Evolutionary conservation across 2,329 filamentous ascomycete genomes (phyloP).

Genomic region (Paecilomyces variotii): DNA sequence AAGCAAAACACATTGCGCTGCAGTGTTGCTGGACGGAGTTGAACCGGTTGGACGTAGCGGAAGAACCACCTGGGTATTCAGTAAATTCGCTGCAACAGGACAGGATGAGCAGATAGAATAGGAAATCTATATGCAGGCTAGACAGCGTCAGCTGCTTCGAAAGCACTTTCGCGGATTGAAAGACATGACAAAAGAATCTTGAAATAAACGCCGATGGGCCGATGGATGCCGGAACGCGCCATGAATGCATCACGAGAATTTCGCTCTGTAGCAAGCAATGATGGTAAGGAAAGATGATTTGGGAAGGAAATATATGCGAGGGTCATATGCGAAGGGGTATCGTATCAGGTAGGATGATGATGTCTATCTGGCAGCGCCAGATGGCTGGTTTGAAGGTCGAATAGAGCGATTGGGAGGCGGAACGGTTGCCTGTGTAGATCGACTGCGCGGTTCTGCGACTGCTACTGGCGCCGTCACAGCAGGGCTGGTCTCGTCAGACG

Average conservation of each 20-base stretch:
- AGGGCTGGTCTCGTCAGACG: constrained; percentile 11
- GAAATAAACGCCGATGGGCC: not conserved
- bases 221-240: not conserved
- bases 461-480: constrained; percentile 7
- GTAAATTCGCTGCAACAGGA: constrained; percentile 1
- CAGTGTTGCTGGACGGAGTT: not conserved
- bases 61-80: constrained; percentile 6
- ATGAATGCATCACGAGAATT: not conserved
- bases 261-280: not conserved
- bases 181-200: not conserved
- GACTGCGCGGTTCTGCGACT: constrained; percentile 15
- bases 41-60: constrained; percentile 1
- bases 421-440: constrained; percentile 13
- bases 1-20: not conserved
- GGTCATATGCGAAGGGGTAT: not conserved
- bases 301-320: not conserved
- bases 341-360: not conserved
- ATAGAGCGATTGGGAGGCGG: constrained; percentile 8
- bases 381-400: constrained; percentile 15
- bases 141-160: not conserved
- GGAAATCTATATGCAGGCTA: not conserved
- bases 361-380: constrained; percentile 19
- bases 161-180: not conserved
- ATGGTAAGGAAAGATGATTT: not conserved
- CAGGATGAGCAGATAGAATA: not conserved